These are phyloP conservation scores for Hypoxylon sp. DNA, from an alignment of 2,329 filamentous ascomycete genomes.

Conservation along the genomic window DNA sequence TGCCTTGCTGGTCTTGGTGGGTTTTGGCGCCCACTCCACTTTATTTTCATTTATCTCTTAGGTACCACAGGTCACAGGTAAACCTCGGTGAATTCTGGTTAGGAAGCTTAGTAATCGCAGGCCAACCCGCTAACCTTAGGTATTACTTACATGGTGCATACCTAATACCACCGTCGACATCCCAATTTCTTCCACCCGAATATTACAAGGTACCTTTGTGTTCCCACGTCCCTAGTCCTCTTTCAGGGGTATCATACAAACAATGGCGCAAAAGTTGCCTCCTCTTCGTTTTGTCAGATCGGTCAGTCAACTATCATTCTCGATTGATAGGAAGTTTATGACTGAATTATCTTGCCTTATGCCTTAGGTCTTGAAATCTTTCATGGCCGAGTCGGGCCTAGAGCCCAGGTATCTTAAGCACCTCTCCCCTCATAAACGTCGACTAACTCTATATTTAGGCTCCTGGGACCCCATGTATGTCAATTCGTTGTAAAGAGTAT, in stretches of 20 bases:
- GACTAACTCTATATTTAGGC: constrained; percentile 44
- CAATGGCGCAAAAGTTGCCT: constrained; percentile 56
- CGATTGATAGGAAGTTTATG: background rate
- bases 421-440: background rate
- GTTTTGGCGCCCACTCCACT: constrained; percentile 14
- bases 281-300: constrained; percentile 73
- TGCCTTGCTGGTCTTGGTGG: no score
- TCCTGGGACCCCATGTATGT: constrained; percentile 58
- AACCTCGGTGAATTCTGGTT: background rate
- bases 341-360: background rate
- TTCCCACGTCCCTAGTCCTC: background rate
- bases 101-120: background rate
- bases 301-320: constrained; percentile 56
- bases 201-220: background rate
- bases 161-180: no score
- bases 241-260: constrained; percentile 9
- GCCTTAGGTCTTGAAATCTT: constrained; percentile 82
- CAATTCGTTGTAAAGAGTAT: background rate
- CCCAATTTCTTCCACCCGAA: background rate
- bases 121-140: no score
- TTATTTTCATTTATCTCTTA: constrained; percentile 4
- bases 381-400: constrained; percentile 85
- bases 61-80: no score
- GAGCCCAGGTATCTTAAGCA: constrained; percentile 77
- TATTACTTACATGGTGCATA: no score